Base-by-base conservation (phyloP, 2,329 filamentous ascomycete genomes). In the Cordyceps militaris region DNA sequence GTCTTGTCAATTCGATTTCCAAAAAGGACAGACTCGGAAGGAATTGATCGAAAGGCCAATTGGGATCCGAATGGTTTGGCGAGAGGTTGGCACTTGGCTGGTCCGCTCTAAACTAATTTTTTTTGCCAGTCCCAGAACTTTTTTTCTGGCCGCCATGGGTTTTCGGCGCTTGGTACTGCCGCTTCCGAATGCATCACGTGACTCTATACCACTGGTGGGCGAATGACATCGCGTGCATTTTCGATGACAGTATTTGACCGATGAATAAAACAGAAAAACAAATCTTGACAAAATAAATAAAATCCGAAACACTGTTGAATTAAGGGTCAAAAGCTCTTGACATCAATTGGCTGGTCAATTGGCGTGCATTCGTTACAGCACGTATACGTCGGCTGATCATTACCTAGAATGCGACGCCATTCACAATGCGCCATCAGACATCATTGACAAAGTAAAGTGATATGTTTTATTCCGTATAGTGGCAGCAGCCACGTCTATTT, bases 101-200 rank as follows among this genome's bases (percentile, higher is more conserved):
- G 30, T 34, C 16, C 55, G 6, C 56, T 58, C 49, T 40, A 58
- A 54, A 49, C 44, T 51, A 51, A 42, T 57, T 57, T 57, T 57
- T 47, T 43, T 43, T 43, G 40, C 46, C 23, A 48, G n/a, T 21
- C 10, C n/a, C 28, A 48, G 46, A 48, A 48, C 46, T 48, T 48
- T 51, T 48, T 48, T 51, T 48, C 10, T n/a, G 26, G 14, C 44
- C 5, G 62, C 67, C 61, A 47, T 55, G 52, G 60, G 60, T 46
- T 62, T 60, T 66, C 70, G 70, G 70, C 60, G n/a, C 60, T 61
- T 67, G 47, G 63, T 72, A 60, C 59, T 19, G 62, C 70, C 70
- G 70, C 59, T 51, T 67, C 70, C 70, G 38, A 26, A 0, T 2
- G 0, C 0, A 2, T 28, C 26, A 46, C 38, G 52, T 56, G 57